Evolutionary conservation across 306 rosid genomes (phyloP), one percentile per base, ranked within the genome.

Genomic region (Gastrolobium villosum): DNA sequence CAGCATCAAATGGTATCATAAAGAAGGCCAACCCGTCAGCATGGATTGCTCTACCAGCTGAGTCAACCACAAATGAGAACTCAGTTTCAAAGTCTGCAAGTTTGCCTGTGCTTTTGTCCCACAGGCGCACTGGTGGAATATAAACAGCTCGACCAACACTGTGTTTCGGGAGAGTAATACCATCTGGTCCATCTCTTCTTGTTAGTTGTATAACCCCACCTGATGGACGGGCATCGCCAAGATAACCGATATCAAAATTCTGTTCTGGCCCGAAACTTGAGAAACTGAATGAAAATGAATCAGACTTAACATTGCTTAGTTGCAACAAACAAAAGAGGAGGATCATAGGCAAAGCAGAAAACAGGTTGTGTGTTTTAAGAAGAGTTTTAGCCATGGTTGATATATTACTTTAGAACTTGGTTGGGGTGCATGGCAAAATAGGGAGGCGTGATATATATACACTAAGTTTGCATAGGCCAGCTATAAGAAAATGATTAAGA

Each of bases 11-110:
- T 5, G 93, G 88, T 1, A 77, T 53, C 48, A 91, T 56, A 76
- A 91, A 87, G 80, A 91, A 91, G 10, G 89, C 40, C 0, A 91
- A 30, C 15, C 90, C 96, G 36, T 91, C 90, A 1, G 83, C 93
- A 20, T 41, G 53, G 15, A 65, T 43, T 65, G 5, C 3, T 10
- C 41, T 30, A 31, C 43, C 26, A 30, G 41, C 41, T 1, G 39
- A 5, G 31, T 67, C 41, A 1, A 67, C 43, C 30, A 67, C 57
- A 13, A 67, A 67, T 10, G 35, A 2, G 48, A 70, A 70, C 10
- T 50, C 36, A 0, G 75, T 70, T 50, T 70, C 35, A 2, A 50
- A 35, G 45, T 50, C 32, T 0, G 48, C 62, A 1, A 50, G 0
- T 35, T 50, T 35, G 1, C 36, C 49, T 2, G n/a, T 70, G 15